A percentile compares a stretch with the other conserved stretches of the same genome.
These are phyloP conservation scores for Acer campestre DNA, from an alignment of 345 rosid species.

Conservation along the genomic window DNA sequence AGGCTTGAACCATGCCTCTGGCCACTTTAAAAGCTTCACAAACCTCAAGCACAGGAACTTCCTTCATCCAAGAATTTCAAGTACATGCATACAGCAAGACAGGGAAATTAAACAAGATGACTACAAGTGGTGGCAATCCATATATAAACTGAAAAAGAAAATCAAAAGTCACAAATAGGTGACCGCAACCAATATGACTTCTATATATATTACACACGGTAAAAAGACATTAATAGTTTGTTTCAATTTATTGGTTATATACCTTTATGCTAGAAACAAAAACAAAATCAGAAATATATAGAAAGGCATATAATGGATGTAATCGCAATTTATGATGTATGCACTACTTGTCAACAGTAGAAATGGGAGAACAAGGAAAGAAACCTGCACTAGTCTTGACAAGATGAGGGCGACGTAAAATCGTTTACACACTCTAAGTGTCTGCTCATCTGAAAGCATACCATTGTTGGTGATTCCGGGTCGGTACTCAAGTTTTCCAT, in stretches of 20 bases:
- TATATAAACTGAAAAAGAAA: neutral
- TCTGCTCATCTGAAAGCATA: conserved; percentile 70
- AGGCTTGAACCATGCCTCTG: conserved; percentile 94
- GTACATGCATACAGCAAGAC: conserved; percentile 19
- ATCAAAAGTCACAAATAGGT: neutral
- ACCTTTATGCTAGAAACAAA: conserved; percentile 14
- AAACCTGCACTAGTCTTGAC: conserved; percentile 91
- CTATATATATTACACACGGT: conserved; percentile 5
- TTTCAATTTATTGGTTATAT: neutral
- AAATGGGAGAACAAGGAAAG: conserved; percentile 15
- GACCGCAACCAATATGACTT: neutral
- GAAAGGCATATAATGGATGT: neutral
- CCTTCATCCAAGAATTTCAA: conserved; percentile 55
- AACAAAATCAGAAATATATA: neutral
- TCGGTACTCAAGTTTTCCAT: conserved; percentile 44
- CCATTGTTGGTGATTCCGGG: conserved; percentile 41
- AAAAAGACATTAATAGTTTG: neutral
- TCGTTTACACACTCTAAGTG: conserved; percentile 86
- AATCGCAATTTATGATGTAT: neutral
- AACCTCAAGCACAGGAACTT: conserved; percentile 85
- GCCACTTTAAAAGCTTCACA: conserved; percentile 95
- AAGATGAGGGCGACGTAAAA: conserved; percentile 96
- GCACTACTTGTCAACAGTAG: conserved; percentile 13
- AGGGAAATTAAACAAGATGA: conserved; percentile 11
- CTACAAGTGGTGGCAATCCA: neutral